Evolutionary conservation across 257 asterid genomes (phyloP), one percentile per base, ranked within the genome.

Genomic region (Solanum piurae): DNA sequence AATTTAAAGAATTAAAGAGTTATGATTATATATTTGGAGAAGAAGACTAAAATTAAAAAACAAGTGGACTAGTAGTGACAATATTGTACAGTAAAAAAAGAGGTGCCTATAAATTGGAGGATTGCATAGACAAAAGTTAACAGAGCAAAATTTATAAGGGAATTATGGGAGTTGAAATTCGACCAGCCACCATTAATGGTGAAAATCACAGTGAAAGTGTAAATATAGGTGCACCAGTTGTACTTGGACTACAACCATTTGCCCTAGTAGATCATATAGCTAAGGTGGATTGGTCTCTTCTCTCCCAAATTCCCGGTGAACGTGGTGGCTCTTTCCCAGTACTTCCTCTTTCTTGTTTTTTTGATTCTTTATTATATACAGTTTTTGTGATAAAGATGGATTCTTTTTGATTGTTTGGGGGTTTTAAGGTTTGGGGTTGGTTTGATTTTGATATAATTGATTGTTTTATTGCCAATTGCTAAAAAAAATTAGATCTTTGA

Each of bases 261-360:
- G 99, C 99, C 36, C 87, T 96, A 84, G 98, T 96, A 37, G 99
- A 96, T 93, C 98, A 95, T 88, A 94, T 94, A 75, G 98, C 98
- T 3, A 93, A 88, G 79, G 98, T 96, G 89, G 99, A 94, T 93
- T 91, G 89, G 89, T 88, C 98, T 86, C 93, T 96, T 90, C 98
- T 96, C 93, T 95, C 99, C 89, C 92, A 94, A 64, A 94, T 96
- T 86, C 92, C 95, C 6, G 99, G 99, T 11, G 98, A 96, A 89
- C 83, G 93, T 86, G 99, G 99, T n/a, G 99, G 99, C 90, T 96
- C 99, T 75, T 97, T 95, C 86, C 98, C 98, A 66, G 98, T 97
- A 95, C 20, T 11, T 46, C 44, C 60, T 18, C 66, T 49, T 74
- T 75, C 36, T 42, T 60, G 6, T 55, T 64, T 74, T 69, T 76